Evolutionary conservation across 495 filamentous ascomycete genomes (phyloP), one percentile per base, ranked within the genome.

Genomic region (Immersiella caudata): DNA sequence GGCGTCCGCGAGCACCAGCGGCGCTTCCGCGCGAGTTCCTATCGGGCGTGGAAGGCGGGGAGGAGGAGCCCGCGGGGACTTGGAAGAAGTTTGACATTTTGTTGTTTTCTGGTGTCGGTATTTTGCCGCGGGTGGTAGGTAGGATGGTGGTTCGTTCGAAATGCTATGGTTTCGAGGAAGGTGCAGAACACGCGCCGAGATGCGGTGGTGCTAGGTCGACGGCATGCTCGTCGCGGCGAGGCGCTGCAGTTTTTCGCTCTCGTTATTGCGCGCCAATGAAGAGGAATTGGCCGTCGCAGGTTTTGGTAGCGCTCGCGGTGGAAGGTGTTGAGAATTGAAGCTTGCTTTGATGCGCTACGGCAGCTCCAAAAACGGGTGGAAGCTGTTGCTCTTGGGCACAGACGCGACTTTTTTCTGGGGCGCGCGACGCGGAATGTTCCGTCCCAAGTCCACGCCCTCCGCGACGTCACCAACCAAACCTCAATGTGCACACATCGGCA

Each of bases 1-100:
- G 7, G 46, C 61, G 21, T 21, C 60, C 60, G n/a, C n/a, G n/a
- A n/a, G n/a, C n/a, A 21, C 60, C 35, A 24, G 21, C 9, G 29
- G 16, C 18, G 58, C 46, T 49, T 22, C 67, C 36, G 29, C 64
- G 67, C 59, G 74, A 73, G 66, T 60, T 68, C 40, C 72, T 70
- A 29, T 78, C 76, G 7, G 78, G 78, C 25, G 78, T 80, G 29
- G 76, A 74, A 14, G 78, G 78, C 61, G 76, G 75, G 3, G 75
- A 76, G 65, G 71, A 73, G 29, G 75, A 36, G 24, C 72, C 67
- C 21, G 40, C 64, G n/a, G 70, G 70, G 25, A 72, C 70, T 18
- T 74, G 69, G 68, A 75, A 80, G 58, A 66, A 66, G 70, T 72
- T 73, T 21, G 78, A 70, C 78, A 80, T 80, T 49, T 26, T n/a